These are phyloP conservation scores for Plectosphaerella plurivora DNA, from an alignment of 2,329 filamentous ascomycete genomes.

Conservation along the genomic window DNA sequence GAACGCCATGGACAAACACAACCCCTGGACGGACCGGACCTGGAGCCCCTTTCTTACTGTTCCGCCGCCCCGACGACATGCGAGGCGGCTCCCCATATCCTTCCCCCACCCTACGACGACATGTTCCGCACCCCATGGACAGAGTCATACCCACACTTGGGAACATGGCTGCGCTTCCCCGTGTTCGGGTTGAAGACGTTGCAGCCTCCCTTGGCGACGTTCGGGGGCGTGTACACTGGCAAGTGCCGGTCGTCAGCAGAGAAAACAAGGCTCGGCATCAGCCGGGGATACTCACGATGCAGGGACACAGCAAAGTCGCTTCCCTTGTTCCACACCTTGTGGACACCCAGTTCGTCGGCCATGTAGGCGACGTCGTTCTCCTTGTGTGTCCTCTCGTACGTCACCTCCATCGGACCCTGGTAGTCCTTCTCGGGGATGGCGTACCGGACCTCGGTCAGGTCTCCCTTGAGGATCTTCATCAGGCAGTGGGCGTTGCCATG, in stretches of 20 bases:
- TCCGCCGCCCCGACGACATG: too few species aligned
- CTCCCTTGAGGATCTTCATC: constrained; percentile 82
- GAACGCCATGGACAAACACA: not conserved
- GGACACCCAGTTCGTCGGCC: constrained; percentile 83
- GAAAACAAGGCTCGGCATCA: not conserved
- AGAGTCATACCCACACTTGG: constrained; percentile 70
- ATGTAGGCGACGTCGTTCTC: constrained; percentile 83
- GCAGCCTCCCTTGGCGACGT: constrained; percentile 78
- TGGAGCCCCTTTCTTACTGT: too few species aligned
- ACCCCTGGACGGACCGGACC: too few species aligned
- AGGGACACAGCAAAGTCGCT: constrained; percentile 77
- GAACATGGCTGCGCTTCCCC: constrained; percentile 67
- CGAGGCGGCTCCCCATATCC: too few species aligned
- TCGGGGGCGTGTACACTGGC: constrained; percentile 78
- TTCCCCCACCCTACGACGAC: not conserved
- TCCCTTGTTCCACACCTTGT: constrained; percentile 74
- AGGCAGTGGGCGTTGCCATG: constrained; percentile 86
- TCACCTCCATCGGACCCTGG: constrained; percentile 34
- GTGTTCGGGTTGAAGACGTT: constrained; percentile 76
- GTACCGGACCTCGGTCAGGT: constrained; percentile 77
- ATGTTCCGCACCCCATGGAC: constrained; percentile 44
- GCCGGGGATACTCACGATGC: constrained; percentile 38
- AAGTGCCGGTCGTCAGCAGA: constrained; percentile 5
- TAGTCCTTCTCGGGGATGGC: constrained; percentile 54
- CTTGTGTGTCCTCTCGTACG: constrained; percentile 62